These are phyloP conservation scores for Salicornia ramosissima DNA, from an alignment of 148 eudicot species.

Conservation along the genomic window DNA sequence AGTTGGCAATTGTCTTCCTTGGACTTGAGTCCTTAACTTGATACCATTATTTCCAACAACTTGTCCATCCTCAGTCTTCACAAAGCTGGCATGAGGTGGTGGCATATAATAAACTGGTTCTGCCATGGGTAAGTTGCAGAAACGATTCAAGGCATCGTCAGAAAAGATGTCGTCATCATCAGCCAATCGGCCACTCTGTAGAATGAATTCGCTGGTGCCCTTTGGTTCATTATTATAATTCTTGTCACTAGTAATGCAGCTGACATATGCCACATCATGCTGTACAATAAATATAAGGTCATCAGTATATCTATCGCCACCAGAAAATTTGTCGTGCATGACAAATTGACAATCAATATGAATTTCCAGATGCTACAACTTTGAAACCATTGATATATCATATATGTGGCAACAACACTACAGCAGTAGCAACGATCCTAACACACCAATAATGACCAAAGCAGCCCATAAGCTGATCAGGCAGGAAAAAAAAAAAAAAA, in stretches of 20 bases:
- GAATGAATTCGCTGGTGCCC: slow-evolving; percentile 6
- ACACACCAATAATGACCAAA: slow-evolving; percentile 7
- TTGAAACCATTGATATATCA: not conserved
- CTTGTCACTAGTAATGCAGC: slow-evolving; percentile 10
- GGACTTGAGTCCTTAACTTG: slow-evolving; percentile 31
- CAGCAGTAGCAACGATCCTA: not conserved
- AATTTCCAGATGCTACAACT: not conserved
- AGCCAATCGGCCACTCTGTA: not conserved
- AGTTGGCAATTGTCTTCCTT: slow-evolving; percentile 13
- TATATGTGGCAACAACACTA: slow-evolving; percentile 5
- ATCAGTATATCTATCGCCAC: slow-evolving; percentile 15
- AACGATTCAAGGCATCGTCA: slow-evolving; percentile 35
- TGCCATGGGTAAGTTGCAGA: slow-evolving; percentile 18
- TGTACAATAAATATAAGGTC: slow-evolving; percentile 27
- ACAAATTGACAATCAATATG: not conserved
- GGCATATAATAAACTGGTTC: slow-evolving; percentile 10
- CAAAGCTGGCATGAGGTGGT: not conserved
- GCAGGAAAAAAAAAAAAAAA: not conserved
- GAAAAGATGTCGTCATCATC: slow-evolving; percentile 31
- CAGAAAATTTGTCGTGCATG: not conserved
- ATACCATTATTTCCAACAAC: slow-evolving; percentile 38
- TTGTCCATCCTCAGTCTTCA: slow-evolving; percentile 17
- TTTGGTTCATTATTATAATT: not conserved
- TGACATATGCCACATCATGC: slow-evolving; percentile 26
- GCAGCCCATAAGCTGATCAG: not conserved